Percentiles rank a stretch among this genome's conserved stretches.
Evolutionary conservation across 2,329 filamentous ascomycete species (phyloP).

Genomic region (Sporothrix euskadiensis): DNA sequence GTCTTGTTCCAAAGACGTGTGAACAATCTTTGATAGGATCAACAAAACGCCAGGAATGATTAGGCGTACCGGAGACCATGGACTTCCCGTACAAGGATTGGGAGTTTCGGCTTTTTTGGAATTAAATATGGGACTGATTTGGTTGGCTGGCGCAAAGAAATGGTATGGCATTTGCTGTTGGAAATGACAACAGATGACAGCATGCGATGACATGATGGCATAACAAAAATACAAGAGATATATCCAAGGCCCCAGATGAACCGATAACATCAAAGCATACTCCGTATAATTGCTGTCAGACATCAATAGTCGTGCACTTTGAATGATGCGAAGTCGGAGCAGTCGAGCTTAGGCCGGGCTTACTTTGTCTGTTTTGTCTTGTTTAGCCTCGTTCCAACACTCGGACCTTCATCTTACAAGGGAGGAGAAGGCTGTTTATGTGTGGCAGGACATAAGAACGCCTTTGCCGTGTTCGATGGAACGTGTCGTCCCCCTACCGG

Average conservation of each 20-base stretch:
- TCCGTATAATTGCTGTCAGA: neutral
- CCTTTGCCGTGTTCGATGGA: neutral
- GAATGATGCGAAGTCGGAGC: conserved; percentile 13
- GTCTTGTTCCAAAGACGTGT: neutral
- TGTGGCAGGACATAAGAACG: neutral
- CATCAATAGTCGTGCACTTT: neutral
- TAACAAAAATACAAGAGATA: neutral
- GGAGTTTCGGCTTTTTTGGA: neutral
- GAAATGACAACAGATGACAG: neutral
- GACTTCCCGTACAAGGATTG: neutral
- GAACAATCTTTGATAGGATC: neutral
- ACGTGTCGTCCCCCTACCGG: neutral
- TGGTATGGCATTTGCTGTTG: neutral
- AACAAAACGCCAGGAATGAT: neutral
- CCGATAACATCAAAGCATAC: neutral
- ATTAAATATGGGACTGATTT: neutral
- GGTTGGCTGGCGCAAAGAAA: conserved; percentile 9
- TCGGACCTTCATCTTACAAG: neutral
- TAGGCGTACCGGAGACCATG: neutral
- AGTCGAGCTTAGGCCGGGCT: neutral
- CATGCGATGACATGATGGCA: neutral
- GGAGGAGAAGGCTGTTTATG: neutral
- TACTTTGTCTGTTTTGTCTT: neutral
- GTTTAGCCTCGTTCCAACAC: neutral
- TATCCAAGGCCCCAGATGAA: neutral